Conservation (phyloP, 2,329 filamentous ascomycete species). For the Aspergillus viridinutans region DNA sequence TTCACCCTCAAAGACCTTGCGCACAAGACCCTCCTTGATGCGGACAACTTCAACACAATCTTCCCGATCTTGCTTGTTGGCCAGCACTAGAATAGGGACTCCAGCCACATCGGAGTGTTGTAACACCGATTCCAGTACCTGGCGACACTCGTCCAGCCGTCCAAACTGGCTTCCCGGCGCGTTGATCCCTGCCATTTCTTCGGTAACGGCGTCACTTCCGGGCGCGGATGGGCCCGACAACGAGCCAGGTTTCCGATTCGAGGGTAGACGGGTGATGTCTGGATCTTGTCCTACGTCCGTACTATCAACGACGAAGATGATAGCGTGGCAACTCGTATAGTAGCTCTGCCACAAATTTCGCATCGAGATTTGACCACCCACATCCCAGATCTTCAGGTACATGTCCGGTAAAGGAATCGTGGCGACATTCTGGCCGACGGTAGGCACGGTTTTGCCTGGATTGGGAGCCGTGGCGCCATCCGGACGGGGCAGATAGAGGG, state of each 20-base stretch:
- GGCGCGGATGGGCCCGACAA: conserved; percentile 17
- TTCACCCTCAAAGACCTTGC: conserved; percentile 92
- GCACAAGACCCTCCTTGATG: conserved; percentile 94
- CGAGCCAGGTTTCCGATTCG: conserved; percentile 24
- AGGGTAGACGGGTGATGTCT: conserved; percentile 54
- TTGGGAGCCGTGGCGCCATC: conserved; percentile 47
- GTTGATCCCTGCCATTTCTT: conserved; percentile 34
- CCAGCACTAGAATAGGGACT: conserved; percentile 84
- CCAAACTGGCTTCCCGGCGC: conserved; percentile 35
- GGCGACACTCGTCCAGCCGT: conserved; percentile 78
- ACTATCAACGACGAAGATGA: conserved; percentile 96
- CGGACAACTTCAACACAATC: conserved; percentile 96
- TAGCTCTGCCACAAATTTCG: conserved; percentile 94
- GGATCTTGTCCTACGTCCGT: conserved; percentile 82
- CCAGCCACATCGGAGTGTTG: conserved; percentile 84
- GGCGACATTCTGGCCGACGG: conserved; percentile 93
- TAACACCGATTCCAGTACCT: conserved; percentile 86
- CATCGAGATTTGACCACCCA: conserved; percentile 86
- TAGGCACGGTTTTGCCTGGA: conserved; percentile 83
- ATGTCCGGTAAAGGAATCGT: conserved; percentile 87
- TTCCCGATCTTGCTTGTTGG: conserved; percentile 96
- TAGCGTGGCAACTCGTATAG: conserved; percentile 89
- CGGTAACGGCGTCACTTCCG: conserved; percentile 24
- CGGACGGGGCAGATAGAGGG: conserved; percentile 59
- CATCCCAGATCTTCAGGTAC: conserved; percentile 98